Conservation (phyloP, 192 early-diverging fungal genomes). For the Dissophora ornata region DNA sequence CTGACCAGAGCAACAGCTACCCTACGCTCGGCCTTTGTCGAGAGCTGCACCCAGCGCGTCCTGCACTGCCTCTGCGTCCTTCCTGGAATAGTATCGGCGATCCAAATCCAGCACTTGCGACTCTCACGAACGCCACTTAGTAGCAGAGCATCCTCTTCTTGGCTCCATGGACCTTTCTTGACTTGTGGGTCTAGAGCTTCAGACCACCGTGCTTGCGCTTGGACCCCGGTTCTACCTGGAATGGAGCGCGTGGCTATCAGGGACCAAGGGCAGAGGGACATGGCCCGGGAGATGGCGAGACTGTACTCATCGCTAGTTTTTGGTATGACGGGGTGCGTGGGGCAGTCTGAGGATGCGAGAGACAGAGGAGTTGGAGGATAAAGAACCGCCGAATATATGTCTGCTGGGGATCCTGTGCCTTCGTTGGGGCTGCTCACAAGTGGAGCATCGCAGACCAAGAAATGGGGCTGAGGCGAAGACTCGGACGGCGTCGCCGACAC, state of each 20-base stretch:
- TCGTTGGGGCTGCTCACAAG: too few relatives aligned
- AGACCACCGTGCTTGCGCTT: slow-evolving; percentile 70
- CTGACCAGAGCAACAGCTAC: slow-evolving; percentile 12
- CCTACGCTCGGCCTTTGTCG: slow-evolving; percentile 53
- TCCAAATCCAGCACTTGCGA: slow-evolving; percentile 67
- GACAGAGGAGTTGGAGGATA: too few relatives aligned
- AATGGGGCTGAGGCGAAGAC: too few relatives aligned
- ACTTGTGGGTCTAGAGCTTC: slow-evolving; percentile 69
- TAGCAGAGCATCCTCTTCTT: slow-evolving; percentile 64
- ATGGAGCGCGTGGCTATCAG: slow-evolving; percentile 52
- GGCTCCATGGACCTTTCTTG: slow-evolving; percentile 63
- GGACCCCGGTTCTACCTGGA: slow-evolving; percentile 66
- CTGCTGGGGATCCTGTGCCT: too few relatives aligned
- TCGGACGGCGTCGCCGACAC: too few relatives aligned
- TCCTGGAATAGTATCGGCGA: slow-evolving; percentile 66
- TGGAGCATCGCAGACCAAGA: too few relatives aligned
- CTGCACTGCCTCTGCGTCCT: slow-evolving; percentile 70
- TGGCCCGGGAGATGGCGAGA: slow-evolving; percentile 19
- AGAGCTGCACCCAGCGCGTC: slow-evolving; percentile 70
- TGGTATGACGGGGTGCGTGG: neutral
- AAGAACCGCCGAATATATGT: too few relatives aligned
- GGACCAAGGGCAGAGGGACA: slow-evolving; percentile 35
- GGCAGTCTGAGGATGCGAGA: too few relatives aligned
- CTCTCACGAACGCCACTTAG: slow-evolving; percentile 60
- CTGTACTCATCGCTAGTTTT: slow-evolving; percentile 5